A percentile compares a stretch with the other conserved stretches of the same genome.
These are phyloP conservation scores for Fraxinus pennsylvanica DNA, from an alignment of 257 asterid genomes.

Conservation along the genomic window DNA sequence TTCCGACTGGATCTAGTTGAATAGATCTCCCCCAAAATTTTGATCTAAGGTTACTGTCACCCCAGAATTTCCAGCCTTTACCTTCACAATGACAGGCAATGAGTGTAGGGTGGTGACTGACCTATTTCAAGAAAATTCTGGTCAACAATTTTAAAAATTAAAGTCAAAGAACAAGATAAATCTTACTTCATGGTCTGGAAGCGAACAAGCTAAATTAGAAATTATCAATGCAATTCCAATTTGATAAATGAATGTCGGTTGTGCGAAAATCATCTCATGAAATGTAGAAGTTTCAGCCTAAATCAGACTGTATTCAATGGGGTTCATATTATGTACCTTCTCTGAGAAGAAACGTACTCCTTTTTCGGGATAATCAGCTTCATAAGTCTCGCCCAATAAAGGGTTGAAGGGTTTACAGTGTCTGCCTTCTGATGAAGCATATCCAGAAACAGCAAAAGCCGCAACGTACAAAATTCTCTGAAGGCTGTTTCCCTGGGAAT, in stretches of 20 bases:
- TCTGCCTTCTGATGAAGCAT: conserved; percentile 93
- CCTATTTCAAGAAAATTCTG: conserved; percentile 55
- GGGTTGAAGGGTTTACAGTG: conserved; percentile 96
- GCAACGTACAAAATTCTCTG: conserved; percentile 82
- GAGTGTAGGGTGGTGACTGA: conserved; percentile 96
- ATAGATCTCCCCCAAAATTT: conserved; percentile 98
- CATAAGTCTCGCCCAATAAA: conserved; percentile 91
- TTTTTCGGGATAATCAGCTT: conserved; percentile 91
- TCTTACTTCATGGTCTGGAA: not conserved
- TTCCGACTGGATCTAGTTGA: conserved; percentile 92
- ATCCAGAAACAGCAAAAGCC: conserved; percentile 95
- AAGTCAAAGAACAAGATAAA: conserved; percentile 1
- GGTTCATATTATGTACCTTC: conserved; percentile 47
- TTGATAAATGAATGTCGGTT: not conserved
- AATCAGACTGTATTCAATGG: no score
- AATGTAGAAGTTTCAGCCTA: conserved; percentile 4
- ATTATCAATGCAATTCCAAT: not conserved
- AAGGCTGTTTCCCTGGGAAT: conserved; percentile 77
- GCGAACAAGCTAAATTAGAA: not conserved
- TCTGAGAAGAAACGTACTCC: conserved; percentile 91
- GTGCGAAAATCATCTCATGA: not conserved
- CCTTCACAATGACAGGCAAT: conserved; percentile 99
- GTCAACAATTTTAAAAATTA: conserved; percentile 20
- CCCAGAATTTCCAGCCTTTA: conserved; percentile 96
- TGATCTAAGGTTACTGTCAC: conserved; percentile 85